Conservation (phyloP, 1,139 yeast genomes). For the Geotrichum macrosporum region DNA sequence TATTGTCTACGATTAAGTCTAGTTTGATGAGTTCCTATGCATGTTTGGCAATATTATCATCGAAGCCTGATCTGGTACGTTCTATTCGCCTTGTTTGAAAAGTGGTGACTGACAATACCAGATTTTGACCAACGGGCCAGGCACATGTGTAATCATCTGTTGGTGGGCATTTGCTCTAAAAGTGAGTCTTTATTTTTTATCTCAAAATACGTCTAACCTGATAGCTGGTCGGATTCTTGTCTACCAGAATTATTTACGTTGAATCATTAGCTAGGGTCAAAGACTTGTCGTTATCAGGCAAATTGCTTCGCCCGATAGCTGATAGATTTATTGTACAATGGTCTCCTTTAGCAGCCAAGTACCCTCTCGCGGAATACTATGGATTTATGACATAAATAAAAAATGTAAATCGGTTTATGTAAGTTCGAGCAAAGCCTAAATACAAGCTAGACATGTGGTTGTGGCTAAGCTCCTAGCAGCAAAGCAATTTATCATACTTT, state of each 20-base stretch:
- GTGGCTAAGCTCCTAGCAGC: too few relatives aligned
- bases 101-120: constrained; percentile 49
- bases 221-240: constrained; percentile 46
- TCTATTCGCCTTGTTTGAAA: too few relatives aligned
- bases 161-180: constrained; percentile 55
- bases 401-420: too few relatives aligned
- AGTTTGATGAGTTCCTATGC: constrained; percentile 40
- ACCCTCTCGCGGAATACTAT: constrained; percentile 65
- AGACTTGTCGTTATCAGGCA: constrained; percentile 71
- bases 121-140: constrained; percentile 86
- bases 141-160: constrained; percentile 78
- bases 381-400: constrained; percentile 72
- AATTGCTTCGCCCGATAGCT: constrained; percentile 59
- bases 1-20: constrained; percentile 49
- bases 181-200: constrained; percentile 23
- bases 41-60: constrained; percentile 34
- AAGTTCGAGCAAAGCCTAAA: too few relatives aligned
- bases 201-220: neutral
- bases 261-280: constrained; percentile 88
- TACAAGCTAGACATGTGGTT: too few relatives aligned
- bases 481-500: too few relatives aligned
- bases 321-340: constrained; percentile 88
- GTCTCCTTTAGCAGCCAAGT: constrained; percentile 55
- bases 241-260: constrained; percentile 65
- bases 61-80: constrained; percentile 33